phyloP scores from a whole-genome alignment of 169 alveolate species.

The Cryptosporidium parvum region DNA sequence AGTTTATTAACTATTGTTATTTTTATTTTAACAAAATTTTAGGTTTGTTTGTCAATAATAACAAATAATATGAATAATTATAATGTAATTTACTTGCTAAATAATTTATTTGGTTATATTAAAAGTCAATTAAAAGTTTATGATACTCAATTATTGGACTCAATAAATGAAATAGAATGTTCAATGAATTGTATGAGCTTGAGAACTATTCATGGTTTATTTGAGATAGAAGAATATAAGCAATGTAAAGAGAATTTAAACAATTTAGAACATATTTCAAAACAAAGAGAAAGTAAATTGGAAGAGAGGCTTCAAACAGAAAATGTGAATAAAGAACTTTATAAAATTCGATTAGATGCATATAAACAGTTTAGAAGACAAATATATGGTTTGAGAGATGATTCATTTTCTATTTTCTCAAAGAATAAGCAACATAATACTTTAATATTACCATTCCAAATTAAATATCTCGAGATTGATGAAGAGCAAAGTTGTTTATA shows the following conservation, averaged over 20 bases:
- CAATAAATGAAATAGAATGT: constrained; percentile 20
- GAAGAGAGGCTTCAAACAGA: background rate
- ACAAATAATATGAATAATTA: constrained; percentile 17
- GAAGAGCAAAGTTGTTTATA: constrained; percentile 3
- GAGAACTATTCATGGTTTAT: background rate
- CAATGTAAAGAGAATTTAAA: background rate
- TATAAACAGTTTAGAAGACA: constrained; percentile 28
- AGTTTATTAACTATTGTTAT: constrained; percentile 8
- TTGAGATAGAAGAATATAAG: background rate
- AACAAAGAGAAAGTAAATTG: background rate
- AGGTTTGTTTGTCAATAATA: constrained; percentile 42
- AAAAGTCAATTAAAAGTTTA: constrained; percentile 2
- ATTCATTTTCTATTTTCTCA: constrained; percentile 26
- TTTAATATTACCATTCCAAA: constrained; percentile 50
- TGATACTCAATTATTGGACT: constrained; percentile 51
- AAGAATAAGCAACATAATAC: background rate
- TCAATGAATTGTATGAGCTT: constrained; percentile 28
- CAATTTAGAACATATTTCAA: background rate
- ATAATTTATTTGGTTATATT: constrained; percentile 15
- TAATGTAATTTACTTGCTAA: constrained; percentile 17
- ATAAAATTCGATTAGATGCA: background rate
- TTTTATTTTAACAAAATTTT: background rate
- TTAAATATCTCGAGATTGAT: constrained; percentile 18
- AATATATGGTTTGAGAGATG: constrained; percentile 31
- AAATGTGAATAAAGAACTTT: background rate